Evolutionary conservation across 2,329 filamentous ascomycete species (phyloP).

Genomic region (Exophiala viscosa): DNA sequence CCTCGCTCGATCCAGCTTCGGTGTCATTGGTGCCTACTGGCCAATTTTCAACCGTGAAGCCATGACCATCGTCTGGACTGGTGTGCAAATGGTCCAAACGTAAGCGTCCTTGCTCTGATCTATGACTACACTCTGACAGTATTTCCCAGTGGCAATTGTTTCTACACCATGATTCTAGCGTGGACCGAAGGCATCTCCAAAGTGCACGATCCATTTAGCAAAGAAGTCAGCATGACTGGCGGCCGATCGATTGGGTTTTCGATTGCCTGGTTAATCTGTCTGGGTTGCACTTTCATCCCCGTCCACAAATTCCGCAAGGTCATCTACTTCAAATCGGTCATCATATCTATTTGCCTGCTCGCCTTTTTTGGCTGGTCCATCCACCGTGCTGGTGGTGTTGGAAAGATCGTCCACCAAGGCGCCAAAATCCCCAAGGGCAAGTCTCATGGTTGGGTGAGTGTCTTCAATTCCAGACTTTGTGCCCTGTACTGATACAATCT

Average conservation of each 20-base stretch:
- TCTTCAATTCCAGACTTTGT: neutral
- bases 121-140: neutral
- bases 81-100: slow-evolving; percentile 47
- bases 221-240: slow-evolving; percentile 1
- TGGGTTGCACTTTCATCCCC: slow-evolving; percentile 84
- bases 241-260: slow-evolving; percentile 58
- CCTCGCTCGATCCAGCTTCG: slow-evolving; percentile 71
- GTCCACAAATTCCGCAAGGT: slow-evolving; percentile 66
- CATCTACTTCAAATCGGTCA: slow-evolving; percentile 82
- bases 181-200: slow-evolving; percentile 2
- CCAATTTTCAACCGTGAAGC: slow-evolving; percentile 83
- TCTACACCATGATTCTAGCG: slow-evolving; percentile 1
- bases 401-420: slow-evolving; percentile 71
- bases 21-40: slow-evolving; percentile 84
- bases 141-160: slow-evolving; percentile 6
- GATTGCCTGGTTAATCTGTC: slow-evolving; percentile 75
- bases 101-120: neutral
- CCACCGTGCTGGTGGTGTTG: slow-evolving; percentile 73
- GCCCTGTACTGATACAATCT: slow-evolving; percentile 29
- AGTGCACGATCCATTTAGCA: neutral
- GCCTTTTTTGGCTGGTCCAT: slow-evolving; percentile 85
- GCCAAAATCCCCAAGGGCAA: slow-evolving; percentile 60
- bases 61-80: slow-evolving; percentile 86
- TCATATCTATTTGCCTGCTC: slow-evolving; percentile 75
- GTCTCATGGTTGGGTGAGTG: slow-evolving; percentile 66